Percentiles rank a stretch among this genome's conserved stretches.
Evolutionary conservation across 2,329 filamentous ascomycete genomes (phyloP).

Genomic region (Penicillium sp.): DNA sequence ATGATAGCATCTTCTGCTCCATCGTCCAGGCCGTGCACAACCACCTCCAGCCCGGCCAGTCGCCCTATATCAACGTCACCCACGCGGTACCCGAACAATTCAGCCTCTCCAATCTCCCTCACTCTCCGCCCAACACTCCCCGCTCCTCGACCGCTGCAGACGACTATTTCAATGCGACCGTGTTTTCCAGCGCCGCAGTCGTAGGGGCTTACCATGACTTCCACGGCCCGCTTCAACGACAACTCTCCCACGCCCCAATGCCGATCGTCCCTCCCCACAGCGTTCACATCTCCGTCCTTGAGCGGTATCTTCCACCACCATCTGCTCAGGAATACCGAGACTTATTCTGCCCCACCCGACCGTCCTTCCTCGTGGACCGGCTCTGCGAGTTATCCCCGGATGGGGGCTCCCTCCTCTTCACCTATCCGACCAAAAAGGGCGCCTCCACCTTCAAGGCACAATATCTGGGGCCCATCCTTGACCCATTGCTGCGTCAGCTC

Average conservation of each 20-base stretch:
- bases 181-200: slow-evolving; percentile 58
- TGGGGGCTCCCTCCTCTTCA: slow-evolving; percentile 55
- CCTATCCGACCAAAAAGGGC: slow-evolving; percentile 57
- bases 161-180: slow-evolving; percentile 58
- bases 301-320: slow-evolving; percentile 61
- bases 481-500: slow-evolving; percentile 56
- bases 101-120: slow-evolving; percentile 57
- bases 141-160: slow-evolving; percentile 45
- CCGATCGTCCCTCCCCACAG: slow-evolving; percentile 57
- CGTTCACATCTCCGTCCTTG: slow-evolving; percentile 57
- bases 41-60: slow-evolving; percentile 47
- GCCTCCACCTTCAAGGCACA: slow-evolving; percentile 55
- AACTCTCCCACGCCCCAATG: slow-evolving; percentile 46
- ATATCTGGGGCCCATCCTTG: slow-evolving; percentile 57
- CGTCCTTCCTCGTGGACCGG: slow-evolving; percentile 57
- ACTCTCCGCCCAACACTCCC: slow-evolving; percentile 59
- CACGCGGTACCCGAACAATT: slow-evolving; percentile 60
- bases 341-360: slow-evolving; percentile 52
- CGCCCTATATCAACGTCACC: slow-evolving; percentile 59
- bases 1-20: slow-evolving; percentile 47
- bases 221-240: slow-evolving; percentile 41
- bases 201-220: slow-evolving; percentile 56
- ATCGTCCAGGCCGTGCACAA: slow-evolving; percentile 54
- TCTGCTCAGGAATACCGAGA: slow-evolving; percentile 55
- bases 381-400: slow-evolving; percentile 55